phyloP scores from a whole-genome alignment of 805 yeast species.

The Candida mattraensis region DNA sequence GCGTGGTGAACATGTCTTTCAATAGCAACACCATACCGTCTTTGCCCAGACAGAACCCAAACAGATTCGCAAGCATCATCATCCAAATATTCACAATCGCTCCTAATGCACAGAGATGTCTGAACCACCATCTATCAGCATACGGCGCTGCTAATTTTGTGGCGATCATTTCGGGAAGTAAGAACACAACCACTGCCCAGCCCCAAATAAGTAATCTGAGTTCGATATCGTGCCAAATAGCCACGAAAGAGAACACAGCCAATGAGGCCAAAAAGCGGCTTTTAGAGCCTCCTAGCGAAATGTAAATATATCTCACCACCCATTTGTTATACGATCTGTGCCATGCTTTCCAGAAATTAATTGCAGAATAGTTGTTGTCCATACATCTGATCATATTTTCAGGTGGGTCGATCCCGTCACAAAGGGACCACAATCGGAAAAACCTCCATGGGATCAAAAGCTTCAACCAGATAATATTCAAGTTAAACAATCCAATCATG shows the following conservation, averaged over 20 bases:
- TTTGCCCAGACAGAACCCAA: slow-evolving; percentile 90
- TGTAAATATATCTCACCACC: slow-evolving; percentile 83
- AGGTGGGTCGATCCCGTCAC: slow-evolving; percentile 95
- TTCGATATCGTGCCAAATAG: slow-evolving; percentile 97
- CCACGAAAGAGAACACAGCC: slow-evolving; percentile 91
- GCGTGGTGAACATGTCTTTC: slow-evolving; percentile 68
- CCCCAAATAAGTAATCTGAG: slow-evolving; percentile 90
- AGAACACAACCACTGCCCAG: slow-evolving; percentile 84
- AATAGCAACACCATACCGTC: slow-evolving; percentile 77
- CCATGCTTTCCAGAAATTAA: slow-evolving; percentile 99
- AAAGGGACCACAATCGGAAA: slow-evolving; percentile 86
- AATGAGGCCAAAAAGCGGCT: slow-evolving; percentile 74
- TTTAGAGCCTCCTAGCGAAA: slow-evolving; percentile 85
- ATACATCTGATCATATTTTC: slow-evolving; percentile 97
- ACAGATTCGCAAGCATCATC: slow-evolving; percentile 96
- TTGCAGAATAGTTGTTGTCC: slow-evolving; percentile 88
- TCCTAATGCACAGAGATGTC: slow-evolving; percentile 82
- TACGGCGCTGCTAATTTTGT: slow-evolving; percentile 41
- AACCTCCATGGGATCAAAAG: slow-evolving; percentile 93
- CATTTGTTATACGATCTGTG: slow-evolving; percentile 91
- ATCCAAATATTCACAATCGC: slow-evolving; percentile 91
- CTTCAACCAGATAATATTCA: slow-evolving; percentile 92
- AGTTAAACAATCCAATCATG: slow-evolving; percentile 89
- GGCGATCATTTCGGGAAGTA: slow-evolving; percentile 80
- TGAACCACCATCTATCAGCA: slow-evolving; percentile 58